Base-by-base conservation (phyloP, 2,329 filamentous ascomycete species). In the Venturia aucupariae region DNA sequence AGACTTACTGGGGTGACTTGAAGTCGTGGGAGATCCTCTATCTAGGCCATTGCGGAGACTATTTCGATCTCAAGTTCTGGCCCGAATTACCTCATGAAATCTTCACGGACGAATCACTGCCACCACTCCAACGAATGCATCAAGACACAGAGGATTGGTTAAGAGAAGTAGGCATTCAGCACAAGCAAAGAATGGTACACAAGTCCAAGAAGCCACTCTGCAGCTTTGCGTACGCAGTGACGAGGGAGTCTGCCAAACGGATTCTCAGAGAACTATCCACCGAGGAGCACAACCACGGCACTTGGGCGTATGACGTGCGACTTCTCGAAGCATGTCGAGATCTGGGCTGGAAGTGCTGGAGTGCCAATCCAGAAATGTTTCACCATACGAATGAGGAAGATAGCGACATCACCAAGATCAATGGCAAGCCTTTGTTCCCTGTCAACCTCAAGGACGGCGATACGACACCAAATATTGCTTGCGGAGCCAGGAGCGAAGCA, bases 151-250 rank as follows among this genome's bases (percentile, higher is more conserved):
- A 70, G 0, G 70, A 75, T 13, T 42, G 76, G 0, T 55, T 76
- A 8, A 74, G 76, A 67, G 69, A 72, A 42, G 70, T 71, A 19
- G 67, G 69, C 51, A 74, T 68, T 61, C 74, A 75, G 3, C n/a
- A 51, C 27, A 63, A 68, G 8, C 65, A 70, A 0, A 71, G 75
- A 8, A 48, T 77, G 0, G 59, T 76, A 7, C 74, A 77, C 67
- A 69, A 71, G 44, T 71, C 72, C 15, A 67, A 68, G 57, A 74
- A 68, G 64, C 75, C 75, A 4, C 72, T 77, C 35, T 78, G 76
- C 69, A 77, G 75, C 1, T 78, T 77, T 66, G 76, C 72, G 46
- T 78, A 75, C 68, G 75, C 70, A 17, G 69, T 78, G 4, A 76
- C 71, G 0, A 70, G 74, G 4, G 54, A 65, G 10, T 73, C 73